Evolutionary conservation across 345 rosid species (phyloP).

Genomic region (Lagerstroemia speciosa): DNA sequence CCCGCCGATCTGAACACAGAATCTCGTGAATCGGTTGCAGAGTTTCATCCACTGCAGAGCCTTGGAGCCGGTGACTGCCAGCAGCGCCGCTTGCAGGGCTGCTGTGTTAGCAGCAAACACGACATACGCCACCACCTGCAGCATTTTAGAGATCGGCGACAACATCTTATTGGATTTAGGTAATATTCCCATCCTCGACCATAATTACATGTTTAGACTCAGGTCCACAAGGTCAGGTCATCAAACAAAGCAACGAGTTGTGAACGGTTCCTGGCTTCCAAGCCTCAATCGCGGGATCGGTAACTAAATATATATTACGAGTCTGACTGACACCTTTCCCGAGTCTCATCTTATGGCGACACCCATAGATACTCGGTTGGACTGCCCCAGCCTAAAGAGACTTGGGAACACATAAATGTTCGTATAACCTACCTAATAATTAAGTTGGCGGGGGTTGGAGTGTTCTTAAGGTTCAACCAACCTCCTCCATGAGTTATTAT

Average conservation of each 20-base stretch:
- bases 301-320: no score
- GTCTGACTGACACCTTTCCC: no score
- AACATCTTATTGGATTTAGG: no score
- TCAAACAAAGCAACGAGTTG: neutral
- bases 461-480: neutral
- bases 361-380: neutral
- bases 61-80: slow-evolving; percentile 36
- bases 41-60: slow-evolving; percentile 65
- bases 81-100: slow-evolving; percentile 29
- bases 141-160: neutral
- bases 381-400: neutral
- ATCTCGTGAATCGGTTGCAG: slow-evolving; percentile 54
- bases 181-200: no score
- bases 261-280: neutral
- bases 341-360: neutral
- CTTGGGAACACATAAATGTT: neutral
- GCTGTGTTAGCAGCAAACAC: slow-evolving; percentile 39
- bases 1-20: slow-evolving; percentile 58
- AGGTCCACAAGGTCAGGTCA: neutral
- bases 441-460: neutral
- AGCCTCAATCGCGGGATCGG: no score
- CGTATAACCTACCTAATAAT: neutral
- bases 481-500: neutral
- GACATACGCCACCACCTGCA: slow-evolving; percentile 38
- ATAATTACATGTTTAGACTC: neutral